These are phyloP conservation scores for Emmonsiellopsis sp. DNA, from an alignment of 2,329 filamentous ascomycete species.

Conservation along the genomic window DNA sequence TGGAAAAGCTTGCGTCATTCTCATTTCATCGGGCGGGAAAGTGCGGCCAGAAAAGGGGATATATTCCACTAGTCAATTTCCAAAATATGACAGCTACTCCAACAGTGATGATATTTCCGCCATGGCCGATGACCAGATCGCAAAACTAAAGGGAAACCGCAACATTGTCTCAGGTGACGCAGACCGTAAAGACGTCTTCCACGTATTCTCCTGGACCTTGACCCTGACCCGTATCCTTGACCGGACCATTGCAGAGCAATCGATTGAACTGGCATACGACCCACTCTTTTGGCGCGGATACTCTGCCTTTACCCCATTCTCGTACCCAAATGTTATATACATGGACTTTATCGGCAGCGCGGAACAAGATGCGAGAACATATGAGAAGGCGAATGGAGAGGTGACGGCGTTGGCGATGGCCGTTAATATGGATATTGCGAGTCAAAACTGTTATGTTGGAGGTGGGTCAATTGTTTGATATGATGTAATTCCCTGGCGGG, in stretches of 20 bases:
- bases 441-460: conserved; percentile 8
- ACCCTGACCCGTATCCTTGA: conserved; percentile 4
- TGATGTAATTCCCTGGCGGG: not conserved
- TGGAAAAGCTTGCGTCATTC: conserved; percentile 24
- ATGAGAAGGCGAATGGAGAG: conserved; percentile 2
- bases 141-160: conserved; percentile 19
- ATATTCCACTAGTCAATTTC: conserved; percentile 23
- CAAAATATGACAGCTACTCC: conserved; percentile 22
- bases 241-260: conserved; percentile 4
- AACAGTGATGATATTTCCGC: conserved; percentile 21
- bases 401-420: conserved; percentile 9
- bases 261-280: conserved; percentile 6
- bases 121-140: conserved; percentile 30
- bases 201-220: conserved; percentile 12
- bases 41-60: conserved; percentile 26
- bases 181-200: conserved; percentile 7
- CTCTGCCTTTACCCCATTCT: conserved; percentile 4
- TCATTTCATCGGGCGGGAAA: conserved; percentile 21
- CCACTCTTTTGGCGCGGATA: conserved; percentile 7
- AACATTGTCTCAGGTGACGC: conserved; percentile 4
- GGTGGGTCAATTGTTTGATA: conserved; percentile 1
- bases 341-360: conserved; percentile 10
- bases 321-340: conserved; percentile 10
- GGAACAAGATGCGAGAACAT: not conserved
- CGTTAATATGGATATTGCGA: conserved; percentile 8